Evolutionary conservation across 2,329 filamentous ascomycete species (phyloP), one percentile per base, ranked within the genome.

Genomic region (Curvularia eragrostidis): DNA sequence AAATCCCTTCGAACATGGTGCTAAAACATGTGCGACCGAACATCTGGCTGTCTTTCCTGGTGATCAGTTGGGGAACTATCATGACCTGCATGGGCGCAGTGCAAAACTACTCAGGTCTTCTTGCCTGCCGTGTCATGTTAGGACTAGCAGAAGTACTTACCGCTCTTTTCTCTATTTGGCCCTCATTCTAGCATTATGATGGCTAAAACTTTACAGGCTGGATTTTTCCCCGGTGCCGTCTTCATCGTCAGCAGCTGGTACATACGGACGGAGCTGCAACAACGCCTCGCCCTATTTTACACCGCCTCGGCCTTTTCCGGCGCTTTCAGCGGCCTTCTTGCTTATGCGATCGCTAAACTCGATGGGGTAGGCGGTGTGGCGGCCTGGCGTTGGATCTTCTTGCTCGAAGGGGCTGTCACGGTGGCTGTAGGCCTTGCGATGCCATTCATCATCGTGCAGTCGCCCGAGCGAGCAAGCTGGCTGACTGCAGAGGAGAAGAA

Each of bases 221-320:
- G 69, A 2, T 47, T 77, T 1, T 76, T 76, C 26, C 74, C 74
- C 12, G 70, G 73, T n/a, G 69, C 73, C 5, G 67, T 83, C n/a
- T 86, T 84, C 66, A 83, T 86, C 58, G 80, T 87, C 15, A 86
- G 84, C 1, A 85, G 86, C 78, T 88, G 85, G 84, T 88, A 88
- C 62, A 84, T 82, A 54, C 77, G 83, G n/a, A 81, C 85, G 38
- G 85, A 88, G 66, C 77, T 82, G 52, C 84, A 85, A 44, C 84
- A 82, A 32, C 77, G 85, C 6, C 81, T 87, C 54, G 83, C 84
- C 1, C 75, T 87, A 9, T 88, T 87, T 69, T 87, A 84, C 69
- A 84, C 81, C 38, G 84, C 84, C 13, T 83, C 83, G 2, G 82
- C 83, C 5, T 74, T 87, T 8, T 84, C 85, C 0, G 84, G 84